Evolutionary conservation across 768 basidiomycete species (phyloP), one percentile per base, ranked within the genome.

Genomic region (Amanita polypyramis): DNA sequence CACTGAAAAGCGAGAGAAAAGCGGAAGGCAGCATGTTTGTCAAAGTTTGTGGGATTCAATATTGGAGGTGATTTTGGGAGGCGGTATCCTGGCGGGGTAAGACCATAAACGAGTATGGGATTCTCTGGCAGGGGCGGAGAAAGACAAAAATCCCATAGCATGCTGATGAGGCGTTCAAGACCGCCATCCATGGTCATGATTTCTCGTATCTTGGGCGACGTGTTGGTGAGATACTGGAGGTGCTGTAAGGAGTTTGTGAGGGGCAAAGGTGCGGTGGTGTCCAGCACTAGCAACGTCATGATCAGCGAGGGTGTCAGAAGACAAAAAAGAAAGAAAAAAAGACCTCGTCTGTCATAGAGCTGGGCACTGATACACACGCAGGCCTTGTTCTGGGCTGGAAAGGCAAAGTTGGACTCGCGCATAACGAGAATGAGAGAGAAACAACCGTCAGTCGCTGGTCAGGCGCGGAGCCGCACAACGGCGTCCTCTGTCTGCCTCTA

Each of bases 181-280:
- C 96, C 96, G 40, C 96, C 96, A 59, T 98, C 95, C 76, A 87
- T 83, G 23, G 93, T 95, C 78, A 99, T 88, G 56, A 96, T 97
- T 67, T 99, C 96, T 50, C 95, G 84, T 67, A 99, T 98, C 47
- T 93, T 82, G 1, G 96, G 94, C 0, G 94, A 96, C 5, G 96
- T 97, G 1, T 91, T 92, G 6, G 95, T 98, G 54, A 99, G 85
- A 67, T 96, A 94, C 43, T 88, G 87, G 48, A 97, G 84, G 68
- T 96, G 92, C 25, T 89, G 92, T 45, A 97, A 81, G 34, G 94
- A 97, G 70, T 96, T 96, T 71, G 94, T 82, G 35, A 92, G 70
- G 12, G 83, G 86, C 52, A 73, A 58, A 10, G 68, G 59, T 20
- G 74, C 71, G 4, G 73, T 70, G 14, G 76, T 76, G 58, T 76